Base-by-base conservation (phyloP, 805 yeast species). In the Saturnispora hagleri region DNA sequence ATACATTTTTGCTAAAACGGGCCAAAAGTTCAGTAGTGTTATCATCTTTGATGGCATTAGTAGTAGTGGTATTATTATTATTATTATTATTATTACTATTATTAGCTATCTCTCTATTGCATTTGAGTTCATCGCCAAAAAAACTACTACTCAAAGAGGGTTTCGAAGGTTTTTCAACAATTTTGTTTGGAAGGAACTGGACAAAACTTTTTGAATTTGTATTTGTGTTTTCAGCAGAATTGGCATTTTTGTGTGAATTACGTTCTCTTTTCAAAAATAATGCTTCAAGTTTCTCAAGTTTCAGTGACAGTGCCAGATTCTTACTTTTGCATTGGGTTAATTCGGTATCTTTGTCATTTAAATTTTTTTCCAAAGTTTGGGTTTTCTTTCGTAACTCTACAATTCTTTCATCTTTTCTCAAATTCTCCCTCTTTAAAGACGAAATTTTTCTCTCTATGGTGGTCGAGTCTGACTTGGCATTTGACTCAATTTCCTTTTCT, bases 201-300 rank as follows among this genome's bases (percentile, higher is more conserved):
- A 13, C 34, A 5, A 13, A 22, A 6, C 41, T 35, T 20, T 38
- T n/a, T 38, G 26, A 2, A 2, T 18, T 10, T 8, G n/a, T 17
- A 15, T 18, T 35, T 35, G n/a, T 10, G n/a, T 35, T 35, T 15
- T 8, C 9, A 8, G 18, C 2, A 5, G 40, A 9, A 5, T 35
- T 18, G 8, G 10, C n/a, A 2, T 13, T 35, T 13, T 6, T 38
- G 22, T 9, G 7, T 9, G 24, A 18, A 10, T 38, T 10, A 10
- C 24, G 17, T 2, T 13, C 48, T 17, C 26, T 15, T 24, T 50
- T 47, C 3, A 43, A 13, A 5, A 47, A n/a, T 24, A 36, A 7
- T 9, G 31, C 43, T 43, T 51, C 56, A 4, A 47, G 50, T 7
- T 36, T 46, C 31, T 51, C 54, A 12, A 54, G 43, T 15, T 51